A percentile compares a stretch with the other conserved stretches of the same genome.
Evolutionary conservation across 139 green algal genomes (phyloP).

Genomic region (Mesostigma viride): DNA sequence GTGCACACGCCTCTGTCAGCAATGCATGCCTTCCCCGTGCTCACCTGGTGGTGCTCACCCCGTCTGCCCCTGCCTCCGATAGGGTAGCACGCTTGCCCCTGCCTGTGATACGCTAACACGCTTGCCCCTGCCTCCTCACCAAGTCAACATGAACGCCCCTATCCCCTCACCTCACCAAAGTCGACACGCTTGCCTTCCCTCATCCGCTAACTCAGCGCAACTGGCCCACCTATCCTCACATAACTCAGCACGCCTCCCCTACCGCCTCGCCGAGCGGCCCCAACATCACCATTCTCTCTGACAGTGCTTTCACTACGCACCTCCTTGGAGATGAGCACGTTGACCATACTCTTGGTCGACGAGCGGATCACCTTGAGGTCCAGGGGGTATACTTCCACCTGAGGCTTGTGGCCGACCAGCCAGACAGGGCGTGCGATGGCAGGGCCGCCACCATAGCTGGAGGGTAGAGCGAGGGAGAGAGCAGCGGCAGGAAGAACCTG

Average conservation of each 20-base stretch:
- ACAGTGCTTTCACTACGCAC: not conserved
- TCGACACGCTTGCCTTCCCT: no score
- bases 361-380: conserved; percentile 8
- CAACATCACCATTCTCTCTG: not conserved
- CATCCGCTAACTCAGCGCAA: no score
- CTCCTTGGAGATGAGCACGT: conserved; percentile 2
- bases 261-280: not conserved
- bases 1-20: no score
- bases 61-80: no score
- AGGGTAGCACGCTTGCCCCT: no score
- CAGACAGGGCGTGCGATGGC: conserved; percentile 9
- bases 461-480: not conserved
- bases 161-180: no score
- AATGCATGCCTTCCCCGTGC: no score
- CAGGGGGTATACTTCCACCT: conserved; percentile 28
- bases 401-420: not conserved
- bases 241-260: not conserved
- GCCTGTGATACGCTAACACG: no score
- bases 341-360: conserved; percentile 5
- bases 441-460: conserved; percentile 27
- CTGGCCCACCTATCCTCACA: no score
- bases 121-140: no score
- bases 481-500: not conserved
- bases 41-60: no score
- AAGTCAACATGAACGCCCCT: no score